Conservation (phyloP, 1,284 basidiomycete species). For the Sanghuangporus baumii region DNA sequence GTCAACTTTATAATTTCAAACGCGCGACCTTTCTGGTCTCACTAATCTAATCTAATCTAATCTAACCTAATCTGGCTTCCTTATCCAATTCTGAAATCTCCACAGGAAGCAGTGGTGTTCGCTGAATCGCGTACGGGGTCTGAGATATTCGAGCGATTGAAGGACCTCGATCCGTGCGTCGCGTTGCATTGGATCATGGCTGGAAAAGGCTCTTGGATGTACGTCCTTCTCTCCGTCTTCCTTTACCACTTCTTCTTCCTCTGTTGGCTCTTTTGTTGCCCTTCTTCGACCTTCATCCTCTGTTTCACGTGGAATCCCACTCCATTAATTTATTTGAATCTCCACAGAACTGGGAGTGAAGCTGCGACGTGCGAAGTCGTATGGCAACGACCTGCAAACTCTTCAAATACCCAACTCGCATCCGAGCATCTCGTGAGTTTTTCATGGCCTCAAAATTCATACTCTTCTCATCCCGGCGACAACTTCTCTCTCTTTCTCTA, state of each 20-base stretch:
- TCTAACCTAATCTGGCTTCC: too few relatives aligned
- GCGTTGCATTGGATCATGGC: constrained; percentile 55
- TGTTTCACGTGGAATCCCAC: neutral
- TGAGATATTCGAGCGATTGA: constrained; percentile 43
- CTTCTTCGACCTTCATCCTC: neutral
- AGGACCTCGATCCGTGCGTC: constrained; percentile 41
- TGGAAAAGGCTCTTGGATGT: constrained; percentile 28
- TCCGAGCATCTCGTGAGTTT: constrained; percentile 56
- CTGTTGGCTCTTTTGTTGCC: neutral
- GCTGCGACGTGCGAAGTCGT: constrained; percentile 40
- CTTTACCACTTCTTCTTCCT: neutral
- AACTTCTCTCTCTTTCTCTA: neutral
- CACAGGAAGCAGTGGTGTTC: constrained; percentile 51
- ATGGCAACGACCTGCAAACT: constrained; percentile 55
- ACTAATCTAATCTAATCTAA: too few relatives aligned
- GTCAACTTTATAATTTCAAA: neutral
- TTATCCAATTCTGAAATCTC: neutral
- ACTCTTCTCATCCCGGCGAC: neutral
- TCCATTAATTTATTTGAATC: neutral
- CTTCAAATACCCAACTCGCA: constrained; percentile 51
- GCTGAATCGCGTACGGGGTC: constrained; percentile 33
- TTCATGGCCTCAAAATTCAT: neutral
- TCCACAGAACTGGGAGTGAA: constrained; percentile 32
- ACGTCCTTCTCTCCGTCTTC: neutral
- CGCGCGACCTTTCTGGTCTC: neutral